Conservation (phyloP, 805 yeast species). For the Saccharomyces cerevisiae region DNA sequence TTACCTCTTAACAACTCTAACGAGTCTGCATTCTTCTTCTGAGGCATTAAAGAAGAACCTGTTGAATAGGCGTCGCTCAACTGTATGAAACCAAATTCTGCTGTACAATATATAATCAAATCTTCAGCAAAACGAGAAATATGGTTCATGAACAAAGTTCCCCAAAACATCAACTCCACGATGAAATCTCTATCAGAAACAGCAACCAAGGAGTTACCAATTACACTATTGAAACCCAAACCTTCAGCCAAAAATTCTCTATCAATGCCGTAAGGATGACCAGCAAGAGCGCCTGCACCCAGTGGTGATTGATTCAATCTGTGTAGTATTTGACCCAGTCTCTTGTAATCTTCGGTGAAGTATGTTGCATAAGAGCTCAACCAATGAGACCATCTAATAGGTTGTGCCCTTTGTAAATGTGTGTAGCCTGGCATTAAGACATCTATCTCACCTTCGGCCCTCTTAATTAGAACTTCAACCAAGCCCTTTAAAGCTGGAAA, state of each 20-base stretch:
- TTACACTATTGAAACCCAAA: slow-evolving; percentile 73
- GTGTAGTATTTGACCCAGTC: slow-evolving; percentile 69
- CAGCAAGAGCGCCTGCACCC: slow-evolving; percentile 97
- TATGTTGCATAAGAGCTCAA: slow-evolving; percentile 89
- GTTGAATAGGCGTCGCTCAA: slow-evolving; percentile 97
- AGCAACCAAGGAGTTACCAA: slow-evolving; percentile 94
- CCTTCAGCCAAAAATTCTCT: slow-evolving; percentile 78
- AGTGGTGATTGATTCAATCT: slow-evolving; percentile 86
- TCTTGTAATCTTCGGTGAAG: slow-evolving; percentile 80
- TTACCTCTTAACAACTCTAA: slow-evolving; percentile 93
- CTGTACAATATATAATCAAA: slow-evolving; percentile 89
- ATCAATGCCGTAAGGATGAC: slow-evolving; percentile 98
- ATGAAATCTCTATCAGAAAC: slow-evolving; percentile 97
- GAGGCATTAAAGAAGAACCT: slow-evolving; percentile 98
- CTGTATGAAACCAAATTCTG: slow-evolving; percentile 90
- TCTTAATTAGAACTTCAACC: slow-evolving; percentile 54
- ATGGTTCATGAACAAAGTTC: slow-evolving; percentile 89
- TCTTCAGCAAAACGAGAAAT: slow-evolving; percentile 92
- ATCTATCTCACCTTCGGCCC: slow-evolving; percentile 83
- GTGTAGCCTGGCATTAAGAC: slow-evolving; percentile 98
- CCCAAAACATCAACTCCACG: slow-evolving; percentile 93
- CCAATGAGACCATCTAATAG: slow-evolving; percentile 99
- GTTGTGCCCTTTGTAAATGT: slow-evolving; percentile 97
- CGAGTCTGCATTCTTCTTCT: slow-evolving; percentile 96
- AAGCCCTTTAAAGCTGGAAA: slow-evolving; percentile 49